Percentiles rank a stretch among this genome's conserved stretches.
phyloP scores from a whole-genome alignment of 331 rosid genomes.

The Rhamnella rubrinervis region DNA sequence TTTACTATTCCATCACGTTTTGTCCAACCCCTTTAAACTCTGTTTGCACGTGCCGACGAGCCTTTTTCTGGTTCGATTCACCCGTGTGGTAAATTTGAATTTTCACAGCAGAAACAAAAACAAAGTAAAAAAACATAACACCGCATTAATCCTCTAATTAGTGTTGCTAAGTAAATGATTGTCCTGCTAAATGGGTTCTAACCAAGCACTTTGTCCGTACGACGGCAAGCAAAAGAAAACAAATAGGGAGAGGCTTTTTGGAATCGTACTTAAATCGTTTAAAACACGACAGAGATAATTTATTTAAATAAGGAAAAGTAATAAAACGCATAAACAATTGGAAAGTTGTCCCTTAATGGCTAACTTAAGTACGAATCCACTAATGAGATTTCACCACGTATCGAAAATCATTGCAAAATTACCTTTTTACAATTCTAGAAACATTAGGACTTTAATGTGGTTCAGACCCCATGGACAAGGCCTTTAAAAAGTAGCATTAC shows the following conservation, averaged over 20 bases:
- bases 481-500: slow-evolving; percentile 39
- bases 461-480: slow-evolving; percentile 70
- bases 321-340: slow-evolving; percentile 6
- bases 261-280: slow-evolving; percentile 43
- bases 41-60: slow-evolving; percentile 42
- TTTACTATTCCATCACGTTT: slow-evolving; percentile 72
- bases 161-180: slow-evolving; percentile 19
- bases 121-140: not conserved
- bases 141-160: not conserved
- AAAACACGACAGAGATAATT: slow-evolving; percentile 27
- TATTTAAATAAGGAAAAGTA: not conserved
- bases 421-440: slow-evolving; percentile 55
- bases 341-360: slow-evolving; percentile 44
- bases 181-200: slow-evolving; percentile 35
- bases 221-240: slow-evolving; percentile 41
- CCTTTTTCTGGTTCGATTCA: too few relatives aligned
- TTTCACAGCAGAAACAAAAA: too few relatives aligned
- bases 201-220: slow-evolving; percentile 58
- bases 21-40: slow-evolving; percentile 7
- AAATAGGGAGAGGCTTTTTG: not conserved
- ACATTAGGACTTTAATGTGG: slow-evolving; percentile 43
- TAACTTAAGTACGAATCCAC: slow-evolving; percentile 38
- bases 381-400: slow-evolving; percentile 44
- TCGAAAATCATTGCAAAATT: slow-evolving; percentile 31
- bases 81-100: not conserved